Conservation (phyloP, 2,329 filamentous ascomycete species). For the Diaporthe citrichinensis region DNA sequence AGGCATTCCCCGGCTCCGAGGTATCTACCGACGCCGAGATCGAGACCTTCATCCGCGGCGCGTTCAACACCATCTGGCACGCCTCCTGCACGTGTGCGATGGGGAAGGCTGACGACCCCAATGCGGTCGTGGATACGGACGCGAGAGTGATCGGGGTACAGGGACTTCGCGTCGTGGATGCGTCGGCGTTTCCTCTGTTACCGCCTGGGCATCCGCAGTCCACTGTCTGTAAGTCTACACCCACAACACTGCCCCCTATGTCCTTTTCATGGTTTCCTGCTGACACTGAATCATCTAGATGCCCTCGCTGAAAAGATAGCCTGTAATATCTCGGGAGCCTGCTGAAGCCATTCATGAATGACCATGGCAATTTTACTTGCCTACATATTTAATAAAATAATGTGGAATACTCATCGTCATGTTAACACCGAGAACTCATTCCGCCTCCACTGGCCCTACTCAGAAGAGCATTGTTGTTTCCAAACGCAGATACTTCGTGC, state of each 20-base stretch:
- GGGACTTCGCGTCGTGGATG: conserved; percentile 22
- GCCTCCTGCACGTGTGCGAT: conserved; percentile 54
- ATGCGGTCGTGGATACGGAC: conserved; percentile 2
- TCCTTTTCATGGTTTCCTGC: background rate
- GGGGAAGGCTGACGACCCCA: conserved; percentile 45
- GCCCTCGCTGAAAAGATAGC: conserved; percentile 37
- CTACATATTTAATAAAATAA: background rate
- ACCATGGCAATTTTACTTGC: background rate
- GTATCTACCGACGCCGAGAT: conserved; percentile 52
- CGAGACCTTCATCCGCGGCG: conserved; percentile 28
- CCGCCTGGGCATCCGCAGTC: conserved; percentile 34
- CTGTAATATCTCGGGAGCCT: conserved; percentile 16
- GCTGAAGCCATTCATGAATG: background rate
- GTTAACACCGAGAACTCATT: rapidly evolving
- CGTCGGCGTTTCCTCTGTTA: conserved; percentile 24
- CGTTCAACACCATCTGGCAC: conserved; percentile 52
- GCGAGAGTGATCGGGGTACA: conserved; percentile 27
- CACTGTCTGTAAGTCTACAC: conserved; percentile 23
- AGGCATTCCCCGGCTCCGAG: conserved; percentile 53
- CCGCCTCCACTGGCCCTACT: background rate
- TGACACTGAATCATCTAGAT: conserved; percentile 1
- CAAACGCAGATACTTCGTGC: background rate
- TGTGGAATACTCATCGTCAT: background rate
- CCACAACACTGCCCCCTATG: background rate
- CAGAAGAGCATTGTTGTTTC: background rate